Evolutionary conservation across 495 filamentous ascomycete species (phyloP).

Genomic region (Hypoxylon lenormandii): DNA sequence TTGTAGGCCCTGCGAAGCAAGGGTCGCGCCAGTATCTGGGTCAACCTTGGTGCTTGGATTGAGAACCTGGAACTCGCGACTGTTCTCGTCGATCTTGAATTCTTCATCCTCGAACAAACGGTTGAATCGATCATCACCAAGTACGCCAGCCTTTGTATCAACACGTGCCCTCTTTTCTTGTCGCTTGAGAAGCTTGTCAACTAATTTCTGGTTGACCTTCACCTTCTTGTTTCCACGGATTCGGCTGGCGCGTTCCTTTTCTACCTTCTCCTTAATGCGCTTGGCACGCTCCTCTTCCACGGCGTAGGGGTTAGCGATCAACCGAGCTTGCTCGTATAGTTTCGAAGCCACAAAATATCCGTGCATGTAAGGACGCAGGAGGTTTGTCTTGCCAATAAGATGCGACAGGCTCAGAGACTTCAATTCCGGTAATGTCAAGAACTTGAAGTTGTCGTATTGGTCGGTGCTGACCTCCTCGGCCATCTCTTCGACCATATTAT

Average conservation of each 20-base stretch:
- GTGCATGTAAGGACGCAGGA: constrained; percentile 96
- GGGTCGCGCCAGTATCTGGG: constrained; percentile 39
- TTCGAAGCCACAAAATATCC: constrained; percentile 95
- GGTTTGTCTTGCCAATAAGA: constrained; percentile 83
- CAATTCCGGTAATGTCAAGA: constrained; percentile 87
- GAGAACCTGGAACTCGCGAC: constrained; percentile 82
- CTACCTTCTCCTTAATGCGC: constrained; percentile 88
- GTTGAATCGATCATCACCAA: constrained; percentile 86
- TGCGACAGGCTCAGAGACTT: constrained; percentile 83
- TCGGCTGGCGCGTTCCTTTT: constrained; percentile 89
- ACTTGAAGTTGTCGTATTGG: constrained; percentile 98
- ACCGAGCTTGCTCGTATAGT: constrained; percentile 90
- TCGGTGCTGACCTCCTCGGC: constrained; percentile 78
- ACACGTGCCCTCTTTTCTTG: constrained; percentile 83
- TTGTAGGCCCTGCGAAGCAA: constrained; percentile 24
- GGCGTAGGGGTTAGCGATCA: constrained; percentile 91
- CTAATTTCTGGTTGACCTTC: constrained; percentile 85
- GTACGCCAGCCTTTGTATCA: constrained; percentile 69
- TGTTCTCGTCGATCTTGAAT: constrained; percentile 91
- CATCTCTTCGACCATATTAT: constrained; percentile 98
- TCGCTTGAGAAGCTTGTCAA: constrained; percentile 80
- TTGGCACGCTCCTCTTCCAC: constrained; percentile 90
- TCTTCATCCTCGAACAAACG: constrained; percentile 91
- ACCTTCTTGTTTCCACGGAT: constrained; percentile 94
- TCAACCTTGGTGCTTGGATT: constrained; percentile 79